phyloP scores from a whole-genome alignment of 2,329 filamentous ascomycete genomes.

The Claviceps lovelessii region DNA sequence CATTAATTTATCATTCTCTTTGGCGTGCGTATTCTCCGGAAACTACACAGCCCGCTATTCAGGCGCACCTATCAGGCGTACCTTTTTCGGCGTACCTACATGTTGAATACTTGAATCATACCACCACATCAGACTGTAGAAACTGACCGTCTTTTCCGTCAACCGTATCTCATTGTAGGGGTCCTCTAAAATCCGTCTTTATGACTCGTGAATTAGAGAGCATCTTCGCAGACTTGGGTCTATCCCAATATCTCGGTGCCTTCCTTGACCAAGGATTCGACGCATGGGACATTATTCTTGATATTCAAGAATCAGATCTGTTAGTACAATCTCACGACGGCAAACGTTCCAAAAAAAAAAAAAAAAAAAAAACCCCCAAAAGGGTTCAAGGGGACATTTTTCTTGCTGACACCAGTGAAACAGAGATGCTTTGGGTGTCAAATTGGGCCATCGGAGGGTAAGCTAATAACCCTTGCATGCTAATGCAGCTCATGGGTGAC shows the following conservation, averaged over 20 bases:
- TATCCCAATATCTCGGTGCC: conserved; percentile 59
- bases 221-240: conserved; percentile 60
- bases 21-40: not conserved
- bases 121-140: not conserved
- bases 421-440: conserved; percentile 60
- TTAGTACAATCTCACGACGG: conserved; percentile 26
- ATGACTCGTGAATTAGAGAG: conserved; percentile 46
- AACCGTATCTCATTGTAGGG: not conserved
- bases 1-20: not conserved
- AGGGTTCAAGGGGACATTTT: not conserved
- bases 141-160: not conserved
- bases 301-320: conserved; percentile 76
- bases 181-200: conserved; percentile 10
- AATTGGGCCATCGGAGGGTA: conserved; percentile 69
- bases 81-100: conserved; percentile 2
- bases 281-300: conserved; percentile 68
- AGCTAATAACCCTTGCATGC: conserved; percentile 16
- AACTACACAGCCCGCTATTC: not conserved
- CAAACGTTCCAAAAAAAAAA: not conserved
- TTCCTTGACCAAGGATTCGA: conserved; percentile 74
- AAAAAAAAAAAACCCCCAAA: not conserved
- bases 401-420: conserved; percentile 11
- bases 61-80: not conserved
- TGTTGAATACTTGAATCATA: conserved; percentile 5
- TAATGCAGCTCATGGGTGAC: conserved; percentile 3